phyloP scores from a whole-genome alignment of 805 yeast genomes.

The Lipomyces sp. region DNA sequence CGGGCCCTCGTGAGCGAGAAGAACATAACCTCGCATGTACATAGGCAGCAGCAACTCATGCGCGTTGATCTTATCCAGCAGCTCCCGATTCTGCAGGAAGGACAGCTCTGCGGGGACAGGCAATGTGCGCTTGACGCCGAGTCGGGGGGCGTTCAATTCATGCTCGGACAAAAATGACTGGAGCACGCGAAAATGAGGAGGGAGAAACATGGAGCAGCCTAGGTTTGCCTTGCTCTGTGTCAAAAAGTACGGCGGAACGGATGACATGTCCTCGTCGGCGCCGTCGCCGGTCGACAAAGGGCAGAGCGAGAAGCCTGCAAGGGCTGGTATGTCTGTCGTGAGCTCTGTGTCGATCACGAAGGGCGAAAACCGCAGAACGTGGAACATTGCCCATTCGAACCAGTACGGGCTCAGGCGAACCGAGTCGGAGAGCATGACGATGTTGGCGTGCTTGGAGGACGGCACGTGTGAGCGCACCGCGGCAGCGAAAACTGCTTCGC shows the following conservation, averaged over 20 bases:
- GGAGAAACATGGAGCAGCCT: conserved; percentile 16
- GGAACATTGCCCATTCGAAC: conserved; percentile 19
- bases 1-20: conserved; percentile 3
- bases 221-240: conserved; percentile 15
- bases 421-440: conserved; percentile 18
- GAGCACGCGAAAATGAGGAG: conserved; percentile 22
- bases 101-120: conserved; percentile 16
- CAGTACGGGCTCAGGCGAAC: conserved; percentile 19
- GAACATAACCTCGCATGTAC: conserved; percentile 22
- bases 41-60: conserved; percentile 18
- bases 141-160: background rate
- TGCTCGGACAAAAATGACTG: conserved; percentile 15
- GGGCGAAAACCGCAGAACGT: conserved; percentile 11
- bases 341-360: conserved; percentile 6
- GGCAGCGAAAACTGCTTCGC: conserved; percentile 11
- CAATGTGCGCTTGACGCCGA: conserved; percentile 6
- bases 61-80: conserved; percentile 7
- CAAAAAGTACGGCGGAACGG: conserved; percentile 5
- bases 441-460: conserved; percentile 16
- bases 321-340: background rate
- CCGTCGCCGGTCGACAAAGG: background rate
- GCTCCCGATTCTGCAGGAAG: background rate
- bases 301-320: conserved; percentile 24
- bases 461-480: conserved; percentile 22
- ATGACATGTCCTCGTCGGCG: background rate